phyloP scores from a whole-genome alignment of 2,329 filamentous ascomycete genomes.

The Escovopsis weberi region DNA sequence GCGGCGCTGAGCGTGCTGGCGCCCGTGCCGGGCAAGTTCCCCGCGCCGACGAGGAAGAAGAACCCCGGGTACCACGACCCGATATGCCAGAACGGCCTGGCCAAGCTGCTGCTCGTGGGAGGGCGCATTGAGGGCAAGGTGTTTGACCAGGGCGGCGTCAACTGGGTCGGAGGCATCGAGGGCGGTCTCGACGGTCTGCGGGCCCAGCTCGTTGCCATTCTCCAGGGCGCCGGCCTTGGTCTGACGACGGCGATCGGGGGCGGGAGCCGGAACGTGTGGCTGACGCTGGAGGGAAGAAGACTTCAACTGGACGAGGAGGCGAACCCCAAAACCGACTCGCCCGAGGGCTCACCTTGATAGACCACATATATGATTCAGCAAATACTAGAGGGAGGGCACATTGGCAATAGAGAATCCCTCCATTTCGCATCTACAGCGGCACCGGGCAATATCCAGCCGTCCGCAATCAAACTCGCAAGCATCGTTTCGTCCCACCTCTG shows the following conservation, averaged over 20 bases:
- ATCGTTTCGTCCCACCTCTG: too few species aligned
- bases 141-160: conserved; percentile 59
- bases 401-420: too few species aligned
- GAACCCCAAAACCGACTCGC: conserved; percentile 4
- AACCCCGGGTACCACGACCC: conserved; percentile 73
- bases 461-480: too few species aligned
- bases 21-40: conserved; percentile 57
- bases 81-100: conserved; percentile 62
- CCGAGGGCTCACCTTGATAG: background rate
- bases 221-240: conserved; percentile 67
- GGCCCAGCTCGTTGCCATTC: conserved; percentile 63
- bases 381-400: too few species aligned
- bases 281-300: conserved; percentile 73
- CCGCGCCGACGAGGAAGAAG: conserved; percentile 59
- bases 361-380: background rate
- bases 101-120: conserved; percentile 77
- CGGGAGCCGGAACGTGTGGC: conserved; percentile 66
- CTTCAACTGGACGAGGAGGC: conserved; percentile 57
- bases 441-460: too few species aligned
- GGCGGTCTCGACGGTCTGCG: conserved; percentile 70
- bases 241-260: conserved; percentile 69
- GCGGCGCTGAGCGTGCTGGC: conserved; percentile 65
- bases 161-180: conserved; percentile 57
- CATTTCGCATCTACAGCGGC: too few species aligned
- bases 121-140: conserved; percentile 75